Evolutionary conservation across 148 eudicot species (phyloP), one percentile per base, ranked within the genome.

Genomic region (Linanthus parryae): DNA sequence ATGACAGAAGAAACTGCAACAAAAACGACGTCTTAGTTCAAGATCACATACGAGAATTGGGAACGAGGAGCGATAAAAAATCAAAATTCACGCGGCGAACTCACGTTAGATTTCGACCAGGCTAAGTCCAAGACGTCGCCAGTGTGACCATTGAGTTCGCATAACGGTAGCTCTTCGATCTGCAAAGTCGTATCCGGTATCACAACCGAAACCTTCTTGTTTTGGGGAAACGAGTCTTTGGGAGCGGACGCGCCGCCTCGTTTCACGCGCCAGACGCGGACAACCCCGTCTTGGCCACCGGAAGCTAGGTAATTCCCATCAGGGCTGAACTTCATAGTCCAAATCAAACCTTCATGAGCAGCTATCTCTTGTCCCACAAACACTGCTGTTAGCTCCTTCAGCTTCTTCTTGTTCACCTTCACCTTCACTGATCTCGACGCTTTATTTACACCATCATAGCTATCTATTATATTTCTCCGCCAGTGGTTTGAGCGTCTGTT

Each of bases 261-360:
- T 11, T 28, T 65, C 35, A 81, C 75, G 10, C 58, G 71, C 95
- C 97, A 90, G 47, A 90, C 61, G 10, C 87, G 78, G 36, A 88
- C 74, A 59, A 83, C 71, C 27, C 92, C 88, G 62, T 90, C 97
- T 65, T 75, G 72, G 46, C 97, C 95, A 28, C 82, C 95, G 65
- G 78, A 80, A 2, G 97, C 95, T 30, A 90, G 66, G 64, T 71
- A 83, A 63, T 77, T 67, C 13, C 95, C 95, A 70, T 90, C 82
- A 14, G 88, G 85, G 62, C 97, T 90, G 44, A 90, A 85, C 52
- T 83, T 85, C 82, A 90, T 83, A 17, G 74, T 57, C 88, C 88
- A 67, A 34, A 90, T 81, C 18, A 72, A 45, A 17, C 92, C 97
- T 14, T 72, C 29, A 37, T 90, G 97, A 54, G 85, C 95, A 57